Base-by-base conservation (phyloP, 306 rosid genomes). In the Dryas alaskensis region DNA sequence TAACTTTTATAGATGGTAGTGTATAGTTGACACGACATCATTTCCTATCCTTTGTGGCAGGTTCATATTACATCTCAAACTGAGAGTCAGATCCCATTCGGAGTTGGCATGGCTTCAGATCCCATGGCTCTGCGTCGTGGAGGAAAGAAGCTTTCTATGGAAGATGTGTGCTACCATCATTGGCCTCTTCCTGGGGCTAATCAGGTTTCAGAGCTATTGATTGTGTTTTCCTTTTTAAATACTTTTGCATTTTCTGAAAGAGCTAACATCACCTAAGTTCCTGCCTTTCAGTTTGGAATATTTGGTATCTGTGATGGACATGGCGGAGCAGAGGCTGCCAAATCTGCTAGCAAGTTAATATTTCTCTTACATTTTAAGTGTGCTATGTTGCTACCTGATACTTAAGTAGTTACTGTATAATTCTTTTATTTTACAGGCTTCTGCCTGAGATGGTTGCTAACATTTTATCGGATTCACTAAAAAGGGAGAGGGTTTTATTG, bases 111-210 rank as follows among this genome's bases (percentile, higher is more conserved):
- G 82, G 93, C 92, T 59, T 88, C 99, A 51, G 99, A 92, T 87
- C 97, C 99, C 49, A 95, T 95, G 98, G 84, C 99, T 82, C 40
- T 92, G 77, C 99, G 96, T 63, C 92, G 92, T 75, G 99, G 99
- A 81, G 98, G 86, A 53, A 95, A 90, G 78, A 88, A 84, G 80
- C 84, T 87, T 63, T 84, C 93, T n/a, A 95, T 95, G 99, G 99
- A 95, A 86, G 99, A 95, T 77, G 93, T 95, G 67, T 88, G 89
- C 89, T 92, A 83, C 80, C 82, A 83, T 82, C 89, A 90, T 19
- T 95, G 98, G 99, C 99, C 99, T 82, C 92, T 95, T 70, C 84
- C 90, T 78, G 98, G 99, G 83, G 78, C 84, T 72, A 87, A 92
- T 84, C 87, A 92, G 99, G 99, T 95, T 73, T 78, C 51, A 74